A percentile compares a stretch with the other conserved stretches of the same genome.
These are phyloP conservation scores for Trametes sp. DNA, from an alignment of 1,284 basidiomycete genomes.

Conservation along the genomic window DNA sequence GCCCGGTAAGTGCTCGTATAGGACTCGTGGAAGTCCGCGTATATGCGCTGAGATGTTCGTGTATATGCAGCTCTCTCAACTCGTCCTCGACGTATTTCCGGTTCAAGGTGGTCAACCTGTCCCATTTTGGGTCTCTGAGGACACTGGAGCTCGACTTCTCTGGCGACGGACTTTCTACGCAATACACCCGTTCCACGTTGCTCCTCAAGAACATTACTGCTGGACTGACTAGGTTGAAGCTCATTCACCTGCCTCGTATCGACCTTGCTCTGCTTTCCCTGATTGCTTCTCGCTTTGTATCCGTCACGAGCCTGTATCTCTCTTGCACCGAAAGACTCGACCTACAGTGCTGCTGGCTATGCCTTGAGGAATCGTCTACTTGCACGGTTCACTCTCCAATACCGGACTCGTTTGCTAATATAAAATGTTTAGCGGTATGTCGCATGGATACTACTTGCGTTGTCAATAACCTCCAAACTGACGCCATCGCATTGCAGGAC, in stretches of 20 bases:
- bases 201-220: conserved; percentile 38
- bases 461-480: background rate
- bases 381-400: conserved; percentile 68
- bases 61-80: conserved; percentile 34
- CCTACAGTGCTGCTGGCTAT: conserved; percentile 62
- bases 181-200: conserved; percentile 33
- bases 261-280: conserved; percentile 53
- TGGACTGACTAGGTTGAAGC: conserved; percentile 48
- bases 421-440: conserved; percentile 58
- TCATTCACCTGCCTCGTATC: conserved; percentile 62
- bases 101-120: conserved; percentile 26
- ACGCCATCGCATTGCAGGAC: conserved; percentile 31
- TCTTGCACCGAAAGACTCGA: conserved; percentile 66
- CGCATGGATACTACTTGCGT: background rate
- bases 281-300: conserved; percentile 55
- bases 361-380: conserved; percentile 66
- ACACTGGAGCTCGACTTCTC: conserved; percentile 38
- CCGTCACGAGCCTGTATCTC: conserved; percentile 55
- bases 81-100: conserved; percentile 29
- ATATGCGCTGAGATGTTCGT: conserved; percentile 39
- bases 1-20: conserved; percentile 36
- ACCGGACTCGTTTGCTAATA: conserved; percentile 54
- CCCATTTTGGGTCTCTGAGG: conserved; percentile 29
- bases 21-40: background rate
- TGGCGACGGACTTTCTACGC: conserved; percentile 38